Conservation (phyloP, 495 filamentous ascomycete species). For the Lophium mytilinum region DNA sequence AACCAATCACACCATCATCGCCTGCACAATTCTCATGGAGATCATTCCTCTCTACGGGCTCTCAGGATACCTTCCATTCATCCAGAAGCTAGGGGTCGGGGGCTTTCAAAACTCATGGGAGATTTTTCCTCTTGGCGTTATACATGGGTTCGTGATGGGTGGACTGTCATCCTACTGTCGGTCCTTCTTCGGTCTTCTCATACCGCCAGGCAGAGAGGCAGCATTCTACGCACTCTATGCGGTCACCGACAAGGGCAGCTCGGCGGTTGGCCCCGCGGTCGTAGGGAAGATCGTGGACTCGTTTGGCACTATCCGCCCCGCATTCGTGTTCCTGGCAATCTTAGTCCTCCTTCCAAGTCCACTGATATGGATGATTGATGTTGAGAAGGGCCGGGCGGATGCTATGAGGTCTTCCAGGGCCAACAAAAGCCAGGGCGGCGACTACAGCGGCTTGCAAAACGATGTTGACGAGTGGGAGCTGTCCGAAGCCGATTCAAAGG, state of each 20-base stretch:
- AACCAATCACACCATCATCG: conserved; percentile 19
- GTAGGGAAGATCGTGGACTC: conserved; percentile 28
- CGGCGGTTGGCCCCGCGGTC: conserved; percentile 28
- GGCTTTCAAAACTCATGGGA: conserved; percentile 30
- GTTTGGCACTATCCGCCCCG: conserved; percentile 26
- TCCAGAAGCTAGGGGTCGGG: conserved; percentile 18
- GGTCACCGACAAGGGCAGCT: conserved; percentile 31
- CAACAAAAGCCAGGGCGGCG: no score
- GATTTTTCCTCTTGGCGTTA: conserved; percentile 27
- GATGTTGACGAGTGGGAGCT: no score
- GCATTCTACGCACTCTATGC: conserved; percentile 32
- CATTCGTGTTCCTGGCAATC: conserved; percentile 30
- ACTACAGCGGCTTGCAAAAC: no score
- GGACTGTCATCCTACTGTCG: conserved; percentile 28
- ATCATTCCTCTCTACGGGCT: conserved; percentile 31
- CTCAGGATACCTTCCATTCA: conserved; percentile 25
- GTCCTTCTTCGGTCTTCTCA: conserved; percentile 25
- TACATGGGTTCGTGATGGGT: conserved; percentile 30
- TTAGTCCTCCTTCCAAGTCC: conserved; percentile 22
- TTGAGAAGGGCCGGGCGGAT: conserved; percentile 26
- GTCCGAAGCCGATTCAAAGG: no score
- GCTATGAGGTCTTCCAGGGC: background rate
- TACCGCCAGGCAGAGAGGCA: conserved; percentile 30
- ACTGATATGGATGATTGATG: conserved; percentile 26
- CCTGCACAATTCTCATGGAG: conserved; percentile 23